Percentiles rank a stretch among this genome's conserved stretches.
Conservation (phyloP, 2,329 filamentous ascomycete genomes). For the Pseudogymnoascus pannorum region DNA sequence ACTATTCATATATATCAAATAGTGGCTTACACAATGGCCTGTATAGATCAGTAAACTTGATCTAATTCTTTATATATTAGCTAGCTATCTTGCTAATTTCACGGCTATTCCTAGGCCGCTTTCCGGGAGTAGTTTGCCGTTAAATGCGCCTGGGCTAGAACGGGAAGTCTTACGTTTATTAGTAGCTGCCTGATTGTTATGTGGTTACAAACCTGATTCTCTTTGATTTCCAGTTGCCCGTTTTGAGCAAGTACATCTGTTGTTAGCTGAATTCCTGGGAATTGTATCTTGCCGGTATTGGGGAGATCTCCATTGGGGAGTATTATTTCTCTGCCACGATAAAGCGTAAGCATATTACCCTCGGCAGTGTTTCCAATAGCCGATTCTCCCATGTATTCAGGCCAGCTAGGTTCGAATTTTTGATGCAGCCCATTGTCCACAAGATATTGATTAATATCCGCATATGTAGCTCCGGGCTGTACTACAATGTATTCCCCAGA, state of each 20-base stretch:
- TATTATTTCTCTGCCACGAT: constrained; percentile 39
- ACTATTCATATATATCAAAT: neutral
- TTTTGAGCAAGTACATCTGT: neutral
- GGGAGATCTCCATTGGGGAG: constrained; percentile 39
- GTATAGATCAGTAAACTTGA: neutral
- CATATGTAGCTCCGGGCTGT: constrained; percentile 49
- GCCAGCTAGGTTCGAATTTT: constrained; percentile 37
- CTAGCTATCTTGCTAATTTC: constrained; percentile 42
- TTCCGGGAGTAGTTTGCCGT: constrained; percentile 44
- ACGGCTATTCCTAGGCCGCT: constrained; percentile 45
- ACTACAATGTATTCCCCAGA: constrained; percentile 43
- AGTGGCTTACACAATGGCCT: neutral
- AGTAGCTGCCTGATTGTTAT: neutral
- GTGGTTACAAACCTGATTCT: neutral
- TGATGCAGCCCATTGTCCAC: constrained; percentile 33
- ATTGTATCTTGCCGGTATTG: constrained; percentile 33
- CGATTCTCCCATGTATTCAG: constrained; percentile 35
- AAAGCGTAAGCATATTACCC: constrained; percentile 30
- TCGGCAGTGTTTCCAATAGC: constrained; percentile 41
- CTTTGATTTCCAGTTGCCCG: neutral
- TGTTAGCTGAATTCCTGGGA: neutral
- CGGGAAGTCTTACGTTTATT: constrained; percentile 18
- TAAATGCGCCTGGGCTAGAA: constrained; percentile 34
- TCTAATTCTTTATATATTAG: neutral
- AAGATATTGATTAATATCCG: constrained; percentile 44